Evolutionary conservation across 345 rosid species (phyloP).

Genomic region (Sonneratia alba): DNA sequence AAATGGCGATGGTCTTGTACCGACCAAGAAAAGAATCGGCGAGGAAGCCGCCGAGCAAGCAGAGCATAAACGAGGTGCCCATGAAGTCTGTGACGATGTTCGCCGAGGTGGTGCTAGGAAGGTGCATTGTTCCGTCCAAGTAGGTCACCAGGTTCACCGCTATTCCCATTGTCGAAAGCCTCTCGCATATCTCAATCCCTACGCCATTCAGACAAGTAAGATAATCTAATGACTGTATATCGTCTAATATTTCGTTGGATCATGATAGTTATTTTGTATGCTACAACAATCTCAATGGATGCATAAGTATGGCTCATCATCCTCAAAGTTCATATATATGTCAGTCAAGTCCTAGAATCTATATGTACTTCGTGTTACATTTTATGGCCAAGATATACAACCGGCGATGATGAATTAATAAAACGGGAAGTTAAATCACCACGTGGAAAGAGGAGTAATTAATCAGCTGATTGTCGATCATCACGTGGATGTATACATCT

Average conservation of each 20-base stretch:
- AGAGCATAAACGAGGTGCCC: constrained; percentile 55
- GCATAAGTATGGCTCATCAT: too few species aligned
- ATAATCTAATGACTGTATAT: not conserved
- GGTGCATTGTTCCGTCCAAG: constrained; percentile 48
- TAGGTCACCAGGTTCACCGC: constrained; percentile 58
- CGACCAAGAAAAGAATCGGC: constrained; percentile 61
- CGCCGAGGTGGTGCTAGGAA: constrained; percentile 50
- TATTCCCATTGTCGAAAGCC: constrained; percentile 64
- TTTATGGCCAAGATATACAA: too few species aligned
- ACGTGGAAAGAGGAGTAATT: too few species aligned
- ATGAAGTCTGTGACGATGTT: constrained; percentile 53
- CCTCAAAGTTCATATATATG: too few species aligned
- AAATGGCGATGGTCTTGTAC: constrained; percentile 61
- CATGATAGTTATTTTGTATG: too few species aligned
- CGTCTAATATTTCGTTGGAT: not conserved
- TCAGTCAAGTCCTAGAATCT: too few species aligned
- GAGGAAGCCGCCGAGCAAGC: constrained; percentile 58
- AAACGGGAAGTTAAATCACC: too few species aligned
- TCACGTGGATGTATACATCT: too few species aligned
- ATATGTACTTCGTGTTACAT: too few species aligned
- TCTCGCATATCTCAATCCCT: constrained; percentile 55
- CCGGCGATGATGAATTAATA: too few species aligned
- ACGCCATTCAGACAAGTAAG: not conserved
- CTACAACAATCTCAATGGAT: not conserved
- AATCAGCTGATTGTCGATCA: too few species aligned